Base-by-base conservation (phyloP, 495 filamentous ascomycete species). In the Penicillium egyptiacum region DNA sequence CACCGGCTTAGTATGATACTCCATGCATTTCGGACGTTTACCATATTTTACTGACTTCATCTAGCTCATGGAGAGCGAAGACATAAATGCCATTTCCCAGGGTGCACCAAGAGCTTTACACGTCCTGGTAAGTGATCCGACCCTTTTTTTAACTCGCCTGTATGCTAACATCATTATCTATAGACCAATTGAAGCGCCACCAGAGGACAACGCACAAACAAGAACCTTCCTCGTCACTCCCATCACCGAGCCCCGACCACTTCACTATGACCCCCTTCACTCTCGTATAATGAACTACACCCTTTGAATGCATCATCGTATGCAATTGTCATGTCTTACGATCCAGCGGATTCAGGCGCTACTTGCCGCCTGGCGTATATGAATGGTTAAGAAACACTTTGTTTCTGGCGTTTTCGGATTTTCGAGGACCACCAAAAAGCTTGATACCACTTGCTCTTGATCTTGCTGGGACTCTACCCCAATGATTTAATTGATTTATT, bases 101-200 rank as follows among this genome's bases (percentile, higher is more conserved):
- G 75, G 7, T 79, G 76, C 56, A 72, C 65, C 9, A 79, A 79
- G 56, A 79, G 76, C 52, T 79, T 79, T 55, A 79, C 76, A 40
- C 70, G 76, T 50, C 75, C 75, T 55, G 76, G 76, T 79, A 72
- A 46, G 28, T 16, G 1, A 8, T n/a, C 22, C 22, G 1, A 31
- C 10, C 17, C 19, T 4, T 33, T 10, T 11, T 44, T 10, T 4
- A 7, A 23, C 0, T 30, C 1, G 5, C n/a, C 25, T 50, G 22
- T 28, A 11, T 50, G 22, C 59, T 61, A 9, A 61, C 54, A 5
- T 44, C 23, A 31, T 19, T 14, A 9, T 8, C 7, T 56, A 40
- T 17, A 79, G 76, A 79, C 28, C 76, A 79, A 72, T 56, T 79
- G 5, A 79, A 79, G 59, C 76, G 76, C 30, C 76, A 79, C 51